Evolutionary conservation across 2,329 filamentous ascomycete species (phyloP).

Genomic region (Lasiodiplodia citricola): DNA sequence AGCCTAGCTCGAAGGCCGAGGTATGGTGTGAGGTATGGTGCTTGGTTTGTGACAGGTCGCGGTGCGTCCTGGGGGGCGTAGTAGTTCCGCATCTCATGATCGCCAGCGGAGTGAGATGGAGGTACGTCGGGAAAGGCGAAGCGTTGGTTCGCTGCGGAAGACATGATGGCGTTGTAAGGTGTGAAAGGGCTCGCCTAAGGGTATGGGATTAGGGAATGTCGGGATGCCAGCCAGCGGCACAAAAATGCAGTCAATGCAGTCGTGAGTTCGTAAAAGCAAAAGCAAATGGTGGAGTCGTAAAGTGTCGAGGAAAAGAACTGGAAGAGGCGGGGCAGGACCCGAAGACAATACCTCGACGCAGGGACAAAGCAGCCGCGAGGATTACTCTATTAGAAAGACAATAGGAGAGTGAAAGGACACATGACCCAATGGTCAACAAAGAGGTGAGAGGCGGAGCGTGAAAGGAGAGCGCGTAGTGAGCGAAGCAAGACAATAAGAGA

Average conservation of each 20-base stretch:
- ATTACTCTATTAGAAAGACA: constrained; percentile 30
- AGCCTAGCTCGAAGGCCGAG: constrained; percentile 86
- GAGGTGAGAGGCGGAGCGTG: constrained; percentile 29
- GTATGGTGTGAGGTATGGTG: constrained; percentile 82
- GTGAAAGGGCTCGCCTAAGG: constrained; percentile 35
- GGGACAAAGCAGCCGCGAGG: constrained; percentile 27
- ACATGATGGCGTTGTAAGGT: constrained; percentile 45
- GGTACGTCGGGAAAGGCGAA: constrained; percentile 60
- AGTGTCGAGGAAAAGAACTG: constrained; percentile 19
- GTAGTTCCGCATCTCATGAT: constrained; percentile 66
- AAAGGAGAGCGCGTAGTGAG: constrained; percentile 31
- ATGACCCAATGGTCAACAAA: constrained; percentile 45
- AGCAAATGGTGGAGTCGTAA: constrained; percentile 29
- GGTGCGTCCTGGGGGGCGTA: constrained; percentile 61
- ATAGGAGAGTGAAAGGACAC: constrained; percentile 36
- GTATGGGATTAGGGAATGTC: constrained; percentile 42
- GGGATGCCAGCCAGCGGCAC: constrained; percentile 29
- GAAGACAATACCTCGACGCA: constrained; percentile 22
- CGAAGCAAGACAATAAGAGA: constrained; percentile 27
- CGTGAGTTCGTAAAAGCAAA: constrained; percentile 21
- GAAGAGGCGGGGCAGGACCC: not conserved
- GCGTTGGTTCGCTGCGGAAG: constrained; percentile 59
- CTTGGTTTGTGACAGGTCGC: constrained; percentile 65
- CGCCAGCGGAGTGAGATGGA: constrained; percentile 65
- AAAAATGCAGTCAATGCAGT: constrained; percentile 18